Conservation (phyloP, 352 stramenopile genomes). For the Saprolegnia diclina region DNA sequence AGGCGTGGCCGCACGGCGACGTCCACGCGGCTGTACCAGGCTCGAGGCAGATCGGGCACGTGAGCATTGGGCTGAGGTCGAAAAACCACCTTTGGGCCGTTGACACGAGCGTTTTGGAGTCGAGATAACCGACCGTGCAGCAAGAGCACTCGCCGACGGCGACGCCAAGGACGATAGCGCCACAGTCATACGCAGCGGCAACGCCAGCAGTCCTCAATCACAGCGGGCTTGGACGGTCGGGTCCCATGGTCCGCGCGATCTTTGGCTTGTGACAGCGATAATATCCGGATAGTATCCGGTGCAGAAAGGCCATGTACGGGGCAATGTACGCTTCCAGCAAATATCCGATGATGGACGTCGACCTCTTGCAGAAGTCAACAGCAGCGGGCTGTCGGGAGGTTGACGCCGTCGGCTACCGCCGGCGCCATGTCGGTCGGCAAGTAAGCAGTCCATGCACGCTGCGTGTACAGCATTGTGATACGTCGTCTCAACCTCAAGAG, state of each 20-base stretch:
- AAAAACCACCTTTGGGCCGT: neutral
- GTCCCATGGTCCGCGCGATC: too few species aligned
- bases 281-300: neutral
- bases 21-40: neutral
- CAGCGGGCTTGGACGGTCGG: too few species aligned
- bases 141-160: too few species aligned
- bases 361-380: neutral
- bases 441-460: too few species aligned
- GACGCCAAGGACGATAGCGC: too few species aligned
- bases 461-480: too few species aligned
- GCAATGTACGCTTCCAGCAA: neutral
- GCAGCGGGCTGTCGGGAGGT: neutral
- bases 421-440: too few species aligned
- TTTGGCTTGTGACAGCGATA: neutral
- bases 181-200: too few species aligned
- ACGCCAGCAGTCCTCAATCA: too few species aligned
- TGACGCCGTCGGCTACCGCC: neutral
- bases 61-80: neutral
- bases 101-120: neutral
- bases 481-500: too few species aligned
- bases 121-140: too few species aligned
- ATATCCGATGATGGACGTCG: neutral
- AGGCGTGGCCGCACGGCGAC: slow-evolving; percentile 17
- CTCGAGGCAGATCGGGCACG: slow-evolving; percentile 22
- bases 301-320: neutral